A percentile compares a stretch with the other conserved stretches of the same genome.
phyloP scores from a whole-genome alignment of 2,329 filamentous ascomycete species.

The Alternaria solani region DNA sequence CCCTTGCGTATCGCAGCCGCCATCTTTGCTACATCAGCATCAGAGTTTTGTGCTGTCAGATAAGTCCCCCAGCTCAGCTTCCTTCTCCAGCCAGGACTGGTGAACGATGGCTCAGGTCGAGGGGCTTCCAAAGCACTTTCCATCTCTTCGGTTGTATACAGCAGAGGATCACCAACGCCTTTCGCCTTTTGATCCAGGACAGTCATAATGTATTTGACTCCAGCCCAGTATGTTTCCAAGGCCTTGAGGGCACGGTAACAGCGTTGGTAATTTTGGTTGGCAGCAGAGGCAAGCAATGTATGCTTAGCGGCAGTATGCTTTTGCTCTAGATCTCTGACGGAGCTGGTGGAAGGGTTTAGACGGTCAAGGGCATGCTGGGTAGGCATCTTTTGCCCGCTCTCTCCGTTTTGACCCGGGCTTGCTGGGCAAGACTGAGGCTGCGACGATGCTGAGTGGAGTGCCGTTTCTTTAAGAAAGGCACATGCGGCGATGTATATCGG shows the following conservation, averaged over 20 bases:
- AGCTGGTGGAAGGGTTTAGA: slow-evolving; percentile 17
- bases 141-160: slow-evolving; percentile 76
- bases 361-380: slow-evolving; percentile 11
- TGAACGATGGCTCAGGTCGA: slow-evolving; percentile 59
- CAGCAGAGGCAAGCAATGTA: slow-evolving; percentile 78
- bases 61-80: slow-evolving; percentile 57
- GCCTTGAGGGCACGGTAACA: slow-evolving; percentile 86
- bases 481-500: slow-evolving; percentile 92
- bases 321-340: slow-evolving; percentile 45
- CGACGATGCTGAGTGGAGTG: slow-evolving; percentile 70
- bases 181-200: slow-evolving; percentile 88
- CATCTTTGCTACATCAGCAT: slow-evolving; percentile 41
- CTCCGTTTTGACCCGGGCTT: slow-evolving; percentile 15
- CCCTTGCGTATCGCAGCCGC: slow-evolving; percentile 44
- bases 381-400: slow-evolving; percentile 6
- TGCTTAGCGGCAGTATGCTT: slow-evolving; percentile 67
- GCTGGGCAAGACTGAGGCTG: slow-evolving; percentile 69
- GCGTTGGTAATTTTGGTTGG: slow-evolving; percentile 85
- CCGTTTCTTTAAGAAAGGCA: slow-evolving; percentile 85
- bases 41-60: slow-evolving; percentile 43
- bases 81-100: slow-evolving; percentile 60
- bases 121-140: slow-evolving; percentile 70
- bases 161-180: slow-evolving; percentile 78
- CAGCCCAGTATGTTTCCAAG: slow-evolving; percentile 85
- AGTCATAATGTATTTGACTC: slow-evolving; percentile 85